phyloP scores from a whole-genome alignment of 2,329 filamentous ascomycete species.

The Ophiostoma sp. region DNA sequence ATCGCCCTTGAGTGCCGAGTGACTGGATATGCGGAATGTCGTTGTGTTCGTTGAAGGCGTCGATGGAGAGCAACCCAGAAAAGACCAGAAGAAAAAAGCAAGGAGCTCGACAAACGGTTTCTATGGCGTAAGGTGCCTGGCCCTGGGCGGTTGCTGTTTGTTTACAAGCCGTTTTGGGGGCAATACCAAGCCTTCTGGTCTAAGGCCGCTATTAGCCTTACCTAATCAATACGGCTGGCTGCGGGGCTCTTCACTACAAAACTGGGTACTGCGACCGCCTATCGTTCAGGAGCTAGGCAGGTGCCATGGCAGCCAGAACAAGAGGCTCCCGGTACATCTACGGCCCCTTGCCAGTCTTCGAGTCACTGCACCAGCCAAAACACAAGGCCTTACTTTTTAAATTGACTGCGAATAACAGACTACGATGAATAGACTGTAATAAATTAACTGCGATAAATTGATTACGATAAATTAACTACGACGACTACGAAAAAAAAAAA shows the following conservation, averaged over 20 bases:
- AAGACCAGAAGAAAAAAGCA: not conserved
- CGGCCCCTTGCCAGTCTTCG: too few relatives aligned
- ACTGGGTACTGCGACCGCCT: not conserved
- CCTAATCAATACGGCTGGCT: not conserved
- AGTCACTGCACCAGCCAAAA: too few relatives aligned
- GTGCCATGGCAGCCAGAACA: not conserved
- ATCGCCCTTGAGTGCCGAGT: not conserved
- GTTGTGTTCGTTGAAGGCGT: not conserved
- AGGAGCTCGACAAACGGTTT: not conserved
- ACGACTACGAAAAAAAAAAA: too few relatives aligned
- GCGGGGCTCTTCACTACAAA: not conserved
- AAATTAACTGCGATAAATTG: too few relatives aligned
- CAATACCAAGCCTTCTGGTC: not conserved
- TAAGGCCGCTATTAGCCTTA: not conserved
- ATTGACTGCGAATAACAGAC: too few relatives aligned
- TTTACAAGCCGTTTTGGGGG: conserved; percentile 12
- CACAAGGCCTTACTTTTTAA: too few relatives aligned
- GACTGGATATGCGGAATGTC: not conserved
- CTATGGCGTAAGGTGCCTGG: not conserved
- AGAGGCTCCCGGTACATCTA: too few relatives aligned
- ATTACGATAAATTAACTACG: too few relatives aligned
- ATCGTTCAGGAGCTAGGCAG: conserved; percentile 21
- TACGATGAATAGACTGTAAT: too few relatives aligned
- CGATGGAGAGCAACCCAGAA: not conserved
- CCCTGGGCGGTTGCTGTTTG: conserved; percentile 12